A percentile compares a stretch with the other conserved stretches of the same genome.
Evolutionary conservation across 371 early-diverging fungal species (phyloP).

Genomic region (Mortierella sp.): DNA sequence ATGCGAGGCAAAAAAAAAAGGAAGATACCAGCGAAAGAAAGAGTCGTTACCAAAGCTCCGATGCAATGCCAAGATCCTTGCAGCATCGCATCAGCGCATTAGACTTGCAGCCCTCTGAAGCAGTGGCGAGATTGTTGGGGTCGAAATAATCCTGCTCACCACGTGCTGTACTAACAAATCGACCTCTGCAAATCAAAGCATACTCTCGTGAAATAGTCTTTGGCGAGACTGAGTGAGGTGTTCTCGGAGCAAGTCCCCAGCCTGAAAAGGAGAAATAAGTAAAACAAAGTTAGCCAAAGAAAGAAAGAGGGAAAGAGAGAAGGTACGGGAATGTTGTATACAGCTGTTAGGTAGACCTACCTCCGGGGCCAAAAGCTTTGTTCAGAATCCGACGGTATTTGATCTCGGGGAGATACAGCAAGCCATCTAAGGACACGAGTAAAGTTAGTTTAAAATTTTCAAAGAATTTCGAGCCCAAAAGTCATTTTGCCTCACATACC

Average conservation of each 20-base stretch:
- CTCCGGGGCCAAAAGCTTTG: constrained; percentile 96
- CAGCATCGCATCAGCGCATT: constrained; percentile 98
- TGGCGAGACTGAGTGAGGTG: constrained; percentile 84
- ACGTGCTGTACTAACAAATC: constrained; percentile 92
- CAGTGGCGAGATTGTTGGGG: constrained; percentile 79
- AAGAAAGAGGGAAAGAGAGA: not conserved
- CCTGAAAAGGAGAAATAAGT: constrained; percentile 44
- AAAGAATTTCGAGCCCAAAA: not conserved
- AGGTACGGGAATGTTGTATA: too few species aligned
- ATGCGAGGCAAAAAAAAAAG: too few species aligned
- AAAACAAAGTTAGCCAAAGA: not conserved
- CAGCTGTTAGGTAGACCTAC: constrained; percentile 59
- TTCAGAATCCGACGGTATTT: constrained; percentile 96
- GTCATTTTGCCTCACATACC: constrained; percentile 56
- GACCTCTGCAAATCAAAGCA: constrained; percentile 88
- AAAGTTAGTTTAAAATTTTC: not conserved
- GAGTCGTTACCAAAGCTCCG: constrained; percentile 82
- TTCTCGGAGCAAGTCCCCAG: constrained; percentile 93
- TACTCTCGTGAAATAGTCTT: constrained; percentile 91
- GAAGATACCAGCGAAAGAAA: not conserved
- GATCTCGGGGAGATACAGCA: constrained; percentile 95
- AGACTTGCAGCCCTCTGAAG: constrained; percentile 92
- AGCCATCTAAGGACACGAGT: constrained; percentile 73
- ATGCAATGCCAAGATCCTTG: constrained; percentile 95
- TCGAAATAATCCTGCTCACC: constrained; percentile 95